Percentiles rank a stretch among this genome's conserved stretches.
phyloP scores from a whole-genome alignment of 208 protist species.

The Crithidia bombi region DNA sequence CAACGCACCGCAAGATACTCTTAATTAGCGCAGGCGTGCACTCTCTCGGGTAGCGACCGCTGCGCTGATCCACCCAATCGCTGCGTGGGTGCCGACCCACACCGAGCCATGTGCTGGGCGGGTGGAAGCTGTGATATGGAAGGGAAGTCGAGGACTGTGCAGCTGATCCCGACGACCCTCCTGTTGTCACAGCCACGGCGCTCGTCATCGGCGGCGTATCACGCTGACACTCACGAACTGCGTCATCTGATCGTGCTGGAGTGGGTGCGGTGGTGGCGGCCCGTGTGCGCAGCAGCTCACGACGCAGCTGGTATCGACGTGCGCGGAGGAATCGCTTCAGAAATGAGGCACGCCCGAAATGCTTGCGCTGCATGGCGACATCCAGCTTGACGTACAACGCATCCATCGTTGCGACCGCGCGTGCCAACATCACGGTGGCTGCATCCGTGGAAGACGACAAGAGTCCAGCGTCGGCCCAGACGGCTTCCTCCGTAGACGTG shows the following conservation, averaged over 20 bases:
- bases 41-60: slow-evolving; percentile 42
- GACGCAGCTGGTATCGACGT: slow-evolving; percentile 22
- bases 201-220: too few species aligned
- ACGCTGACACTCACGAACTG: too few species aligned
- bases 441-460: too few species aligned
- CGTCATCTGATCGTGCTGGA: not conserved
- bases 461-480: too few species aligned
- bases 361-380: slow-evolving; percentile 29
- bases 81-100: slow-evolving; percentile 44
- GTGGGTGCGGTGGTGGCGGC: not conserved
- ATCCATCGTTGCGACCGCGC: slow-evolving; percentile 25
- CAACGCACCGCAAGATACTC: slow-evolving; percentile 7
- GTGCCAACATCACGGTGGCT: not conserved
- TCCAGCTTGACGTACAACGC: slow-evolving; percentile 28
- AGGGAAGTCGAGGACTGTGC: slow-evolving; percentile 14
- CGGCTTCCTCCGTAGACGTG: too few species aligned
- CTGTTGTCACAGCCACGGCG: too few species aligned
- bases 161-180: not conserved
- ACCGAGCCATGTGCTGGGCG: slow-evolving; percentile 41
- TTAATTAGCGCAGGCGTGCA: slow-evolving; percentile 13
- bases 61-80: slow-evolving; percentile 47
- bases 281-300: not conserved
- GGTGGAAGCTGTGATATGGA: slow-evolving; percentile 43
- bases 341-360: slow-evolving; percentile 1
- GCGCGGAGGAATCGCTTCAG: slow-evolving; percentile 23